These are phyloP conservation scores for Calonectria montana DNA, from an alignment of 2,329 filamentous ascomycete genomes.

Conservation along the genomic window DNA sequence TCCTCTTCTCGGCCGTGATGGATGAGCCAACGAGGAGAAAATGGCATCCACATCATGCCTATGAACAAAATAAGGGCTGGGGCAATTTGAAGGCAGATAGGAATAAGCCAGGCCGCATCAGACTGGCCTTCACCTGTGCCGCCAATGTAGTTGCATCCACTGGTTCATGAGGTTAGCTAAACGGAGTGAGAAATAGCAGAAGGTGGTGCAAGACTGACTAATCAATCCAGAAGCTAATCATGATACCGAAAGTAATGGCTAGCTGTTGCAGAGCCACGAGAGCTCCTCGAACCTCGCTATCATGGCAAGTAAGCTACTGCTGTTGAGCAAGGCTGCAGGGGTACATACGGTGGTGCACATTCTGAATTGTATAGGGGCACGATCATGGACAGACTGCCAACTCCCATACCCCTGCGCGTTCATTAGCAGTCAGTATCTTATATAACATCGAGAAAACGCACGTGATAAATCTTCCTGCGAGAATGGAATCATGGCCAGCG, in stretches of 20 bases:
- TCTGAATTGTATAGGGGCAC: slow-evolving; percentile 67
- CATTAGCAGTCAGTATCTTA: neutral
- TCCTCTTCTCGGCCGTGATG: slow-evolving; percentile 77
- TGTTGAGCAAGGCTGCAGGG: neutral
- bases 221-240: slow-evolving; percentile 74
- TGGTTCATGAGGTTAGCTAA: slow-evolving; percentile 22
- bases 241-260: slow-evolving; percentile 71
- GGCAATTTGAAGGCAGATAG: slow-evolving; percentile 76
- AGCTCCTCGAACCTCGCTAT: slow-evolving; percentile 53
- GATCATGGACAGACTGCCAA: slow-evolving; percentile 76
- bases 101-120: slow-evolving; percentile 79
- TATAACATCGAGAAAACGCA: slow-evolving; percentile 35
- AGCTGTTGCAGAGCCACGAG: slow-evolving; percentile 62
- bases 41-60: slow-evolving; percentile 85
- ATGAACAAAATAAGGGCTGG: slow-evolving; percentile 74
- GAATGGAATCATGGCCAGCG: slow-evolving; percentile 68
- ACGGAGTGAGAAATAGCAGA: neutral
- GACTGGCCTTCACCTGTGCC: slow-evolving; percentile 64
- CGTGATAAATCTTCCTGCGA: slow-evolving; percentile 79
- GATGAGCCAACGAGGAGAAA: slow-evolving; percentile 80
- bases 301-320: neutral
- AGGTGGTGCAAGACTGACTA: slow-evolving; percentile 50
- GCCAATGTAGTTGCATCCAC: slow-evolving; percentile 74
- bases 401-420: slow-evolving; percentile 67
- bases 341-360: slow-evolving; percentile 54